Evolutionary conservation across 2,329 filamentous ascomycete species (phyloP), one percentile per base, ranked within the genome.

Genomic region (Venturia nashicola): DNA sequence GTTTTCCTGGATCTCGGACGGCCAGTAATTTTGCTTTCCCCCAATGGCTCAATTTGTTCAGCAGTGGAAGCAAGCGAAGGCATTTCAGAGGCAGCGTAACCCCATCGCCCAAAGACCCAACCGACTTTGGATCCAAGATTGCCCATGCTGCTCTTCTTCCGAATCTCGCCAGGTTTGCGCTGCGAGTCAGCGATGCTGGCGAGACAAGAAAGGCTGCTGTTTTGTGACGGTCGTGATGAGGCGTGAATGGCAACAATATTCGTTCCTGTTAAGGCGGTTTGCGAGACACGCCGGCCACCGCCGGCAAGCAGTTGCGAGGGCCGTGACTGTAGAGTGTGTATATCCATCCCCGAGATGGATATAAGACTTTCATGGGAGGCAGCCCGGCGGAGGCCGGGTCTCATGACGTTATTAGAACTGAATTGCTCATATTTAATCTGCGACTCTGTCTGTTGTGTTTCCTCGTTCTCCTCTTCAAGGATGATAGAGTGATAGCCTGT

Each of bases 321-420:
- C 4, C 89, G 84, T 1, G 82, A 81, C 69, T 87, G 86, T 5
- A 95, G 80, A 0, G 89, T 91, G 72, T 96, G 91, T 61, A 96
- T 95, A 71, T 97, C 93, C 73, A 96, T 87, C 2, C 91, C 91
- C 0, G 87, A 85, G 1, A 96, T 82, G 0, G 92, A 97, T 68
- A 97, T 83, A 66, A 97, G 86, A 20, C 90, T 96, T 72, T 97
- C 92, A 69, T 96, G 91, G 1, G 92, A 96, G 1, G 85, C 72
- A 2, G 85, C 81, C 40, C 88, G 86, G 48, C 84, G 88, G 4
- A 92, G 74, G 1, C 75, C 74, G 57, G 71, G 74, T n/a, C n/a
- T n/a, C 2, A 36, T 32, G 6, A 40, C 42, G 11, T 3, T 23
- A 2, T 27, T 46, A 20, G n/a, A 34, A n/a, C 12, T n/a, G 34